Base-by-base conservation (phyloP, 2,329 filamentous ascomycete species). In the Colletotrichum sp. region DNA sequence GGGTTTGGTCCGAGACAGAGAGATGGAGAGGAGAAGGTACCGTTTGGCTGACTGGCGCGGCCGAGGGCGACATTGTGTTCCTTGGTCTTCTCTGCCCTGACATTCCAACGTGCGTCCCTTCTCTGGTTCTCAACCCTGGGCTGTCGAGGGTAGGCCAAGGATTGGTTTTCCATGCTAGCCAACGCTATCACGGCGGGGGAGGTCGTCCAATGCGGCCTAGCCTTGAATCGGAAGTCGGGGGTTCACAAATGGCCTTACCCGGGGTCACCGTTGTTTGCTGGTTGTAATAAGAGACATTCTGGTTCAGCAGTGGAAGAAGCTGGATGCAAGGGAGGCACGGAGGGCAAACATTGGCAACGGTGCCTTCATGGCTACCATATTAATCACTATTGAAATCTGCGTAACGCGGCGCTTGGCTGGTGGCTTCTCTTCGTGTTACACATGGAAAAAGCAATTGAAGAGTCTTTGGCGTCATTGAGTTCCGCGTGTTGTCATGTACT, bases 171-270 rank as follows among this genome's bases (percentile, higher is more conserved):
- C 69, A 71, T 36, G 26, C 55, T 59, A 44, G 49, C 69, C 62
- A 49, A 34, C 52, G 39, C 71, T 69, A 69, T 74, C 64, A 44
- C 65, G 34, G 63, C 55, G 71, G 65, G 71, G 65, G 55, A 64
- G 60, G 63, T 75, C 18, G 49, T 76, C 71, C 36, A 52, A 71
- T 75, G 6, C 36, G 71, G 65, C 59, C 49, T 75, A 76, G 74
- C 59, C 36, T n/a, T 16, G 8, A 28, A 60, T n/a, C 34, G 57
- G 67, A 44, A 18, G 26, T 34, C 39, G 24, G 36, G 71, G 71
- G 49, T 70, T 55, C 49, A 28, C 44, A 36, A 21, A 68, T 9
- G 26, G 44, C 13, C 32, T 28, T 28, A 6, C 60, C 62, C 16
- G 39, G 55, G 69, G 21, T 18, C 39, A 16, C 28, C 39, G 73